These are phyloP conservation scores for Pochonia chlamydosporia DNA, from an alignment of 2,329 filamentous ascomycete species.

Conservation along the genomic window DNA sequence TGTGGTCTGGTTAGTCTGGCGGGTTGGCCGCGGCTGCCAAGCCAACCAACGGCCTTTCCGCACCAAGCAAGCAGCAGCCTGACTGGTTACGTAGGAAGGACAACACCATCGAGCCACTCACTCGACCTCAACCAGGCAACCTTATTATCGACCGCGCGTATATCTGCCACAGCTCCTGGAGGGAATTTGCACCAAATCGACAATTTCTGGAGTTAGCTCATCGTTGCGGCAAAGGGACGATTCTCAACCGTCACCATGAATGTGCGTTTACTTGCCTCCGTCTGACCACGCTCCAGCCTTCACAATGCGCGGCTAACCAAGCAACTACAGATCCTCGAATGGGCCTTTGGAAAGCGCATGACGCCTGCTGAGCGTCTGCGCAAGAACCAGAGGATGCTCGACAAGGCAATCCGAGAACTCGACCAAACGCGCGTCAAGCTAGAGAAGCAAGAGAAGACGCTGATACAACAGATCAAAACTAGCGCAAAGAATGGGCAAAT, in stretches of 20 bases:
- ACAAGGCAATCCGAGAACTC: conserved; percentile 94
- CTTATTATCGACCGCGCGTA: neutral
- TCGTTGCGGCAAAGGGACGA: neutral
- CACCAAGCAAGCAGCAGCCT: neutral
- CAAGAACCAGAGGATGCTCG: conserved; percentile 92
- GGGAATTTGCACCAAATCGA: neutral
- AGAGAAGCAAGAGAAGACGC: conserved; percentile 97
- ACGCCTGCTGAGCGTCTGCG: conserved; percentile 87
- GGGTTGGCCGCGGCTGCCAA: conserved; percentile 7
- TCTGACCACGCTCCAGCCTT: neutral
- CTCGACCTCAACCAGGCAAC: conserved; percentile 5
- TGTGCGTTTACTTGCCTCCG: conserved; percentile 30
- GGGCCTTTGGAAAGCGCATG: conserved; percentile 99
- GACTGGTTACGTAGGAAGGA: conserved; percentile 4
- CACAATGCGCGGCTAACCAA: conserved; percentile 4
- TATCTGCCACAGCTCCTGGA: neutral
- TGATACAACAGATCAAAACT: conserved; percentile 94
- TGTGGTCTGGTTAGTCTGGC: neutral
- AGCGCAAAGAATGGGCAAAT: conserved; percentile 97
- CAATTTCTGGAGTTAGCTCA: neutral
- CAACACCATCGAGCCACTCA: conserved; percentile 1
- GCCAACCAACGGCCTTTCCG: conserved; percentile 6
- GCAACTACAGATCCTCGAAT: conserved; percentile 76
- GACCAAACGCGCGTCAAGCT: conserved; percentile 93
- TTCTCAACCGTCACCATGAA: conserved; percentile 43